Evolutionary conservation across 257 asterid species (phyloP).

Genomic region (Leptodermis oblonga): DNA sequence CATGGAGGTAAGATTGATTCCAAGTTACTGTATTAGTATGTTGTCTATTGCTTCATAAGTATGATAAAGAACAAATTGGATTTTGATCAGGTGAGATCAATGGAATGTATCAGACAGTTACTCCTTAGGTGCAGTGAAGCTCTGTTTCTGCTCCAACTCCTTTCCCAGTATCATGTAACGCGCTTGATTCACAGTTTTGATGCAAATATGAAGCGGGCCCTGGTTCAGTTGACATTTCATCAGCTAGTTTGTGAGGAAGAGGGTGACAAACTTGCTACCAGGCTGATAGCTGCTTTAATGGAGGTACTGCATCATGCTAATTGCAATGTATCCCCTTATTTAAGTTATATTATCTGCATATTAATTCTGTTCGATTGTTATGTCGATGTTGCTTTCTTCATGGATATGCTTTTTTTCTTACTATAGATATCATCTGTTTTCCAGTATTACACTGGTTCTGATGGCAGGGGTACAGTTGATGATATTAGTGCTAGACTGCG

Average conservation of each 20-base stretch:
- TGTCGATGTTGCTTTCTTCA: background rate
- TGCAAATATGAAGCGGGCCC: conserved; percentile 50
- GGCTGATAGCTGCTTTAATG: conserved; percentile 88
- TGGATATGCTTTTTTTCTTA: conserved; percentile 23
- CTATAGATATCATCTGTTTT: conserved; percentile 28
- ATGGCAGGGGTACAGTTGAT: conserved; percentile 97
- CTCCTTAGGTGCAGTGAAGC: conserved; percentile 94
- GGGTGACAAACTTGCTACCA: conserved; percentile 76
- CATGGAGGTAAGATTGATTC: conserved; percentile 68
- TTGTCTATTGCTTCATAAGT: conserved; percentile 6
- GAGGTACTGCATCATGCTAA: conserved; percentile 51
- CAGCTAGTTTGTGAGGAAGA: conserved; percentile 87
- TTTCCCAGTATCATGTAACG: conserved; percentile 73
- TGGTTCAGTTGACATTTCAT: conserved; percentile 81
- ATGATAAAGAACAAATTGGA: conserved; percentile 17
- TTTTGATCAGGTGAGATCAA: conserved; percentile 74
- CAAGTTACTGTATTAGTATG: conserved; percentile 15
- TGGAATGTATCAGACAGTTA: conserved; percentile 95
- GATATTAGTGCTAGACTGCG: conserved; percentile 80
- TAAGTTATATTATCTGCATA: background rate
- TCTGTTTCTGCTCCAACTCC: conserved; percentile 74
- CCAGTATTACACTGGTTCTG: conserved; percentile 97
- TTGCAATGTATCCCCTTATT: background rate
- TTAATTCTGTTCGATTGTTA: background rate
- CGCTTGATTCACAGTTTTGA: conserved; percentile 77